Evolutionary conservation across 2,329 filamentous ascomycete genomes (phyloP), one percentile per base, ranked within the genome.

Genomic region (Huntiella abstrusa): DNA sequence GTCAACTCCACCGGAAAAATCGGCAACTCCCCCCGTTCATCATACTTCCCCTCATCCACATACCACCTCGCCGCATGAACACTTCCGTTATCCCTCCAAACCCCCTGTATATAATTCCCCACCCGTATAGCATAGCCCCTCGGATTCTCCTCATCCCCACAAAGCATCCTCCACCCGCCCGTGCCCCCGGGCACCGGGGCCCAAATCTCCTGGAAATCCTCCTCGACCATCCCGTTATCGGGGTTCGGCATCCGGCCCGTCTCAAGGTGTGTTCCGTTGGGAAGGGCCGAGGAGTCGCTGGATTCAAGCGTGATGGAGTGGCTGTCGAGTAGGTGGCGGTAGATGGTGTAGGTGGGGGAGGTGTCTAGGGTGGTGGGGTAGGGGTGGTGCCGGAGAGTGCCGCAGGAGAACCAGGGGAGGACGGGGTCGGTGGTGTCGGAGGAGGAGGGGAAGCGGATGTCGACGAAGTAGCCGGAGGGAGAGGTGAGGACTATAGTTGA

Each of bases 141-240:
- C 12, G 17, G 5, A 6, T 19, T 19, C 16, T 41, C n/a, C 38
- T 19, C 38, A 5, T 6, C 7, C 13, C 17, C 38, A 15, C 38
- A 19, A 10, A 41, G 16, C 12, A 41, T 19, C 11, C n/a, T 12
- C 11, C 8, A 10, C 37, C 37, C 37, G n/a, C 12, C 37, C 4
- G 12, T n/a, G 2, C 4, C 17, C 37, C 37, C 37, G 1, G 2
- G 4, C 15, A 38, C 47, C 4, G 36, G 16, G 13, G 33, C 32
- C 79, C 79, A 83, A 2, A 80, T 56, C 58, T 84, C 80, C 56
- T 83, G 77, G 52, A 86, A 84, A 1, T 60, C 59, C 7, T 66
- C 67, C 35, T 66, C 57, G 4, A 17, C 17, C 1, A 54, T 37
- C 0, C 70, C 69, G 1, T 71, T 73, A 1, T 58, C 62, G 0